These are phyloP conservation scores for Neotropicomus parvogracilis DNA, from an alignment of 1,284 basidiomycete genomes.

Conservation along the genomic window DNA sequence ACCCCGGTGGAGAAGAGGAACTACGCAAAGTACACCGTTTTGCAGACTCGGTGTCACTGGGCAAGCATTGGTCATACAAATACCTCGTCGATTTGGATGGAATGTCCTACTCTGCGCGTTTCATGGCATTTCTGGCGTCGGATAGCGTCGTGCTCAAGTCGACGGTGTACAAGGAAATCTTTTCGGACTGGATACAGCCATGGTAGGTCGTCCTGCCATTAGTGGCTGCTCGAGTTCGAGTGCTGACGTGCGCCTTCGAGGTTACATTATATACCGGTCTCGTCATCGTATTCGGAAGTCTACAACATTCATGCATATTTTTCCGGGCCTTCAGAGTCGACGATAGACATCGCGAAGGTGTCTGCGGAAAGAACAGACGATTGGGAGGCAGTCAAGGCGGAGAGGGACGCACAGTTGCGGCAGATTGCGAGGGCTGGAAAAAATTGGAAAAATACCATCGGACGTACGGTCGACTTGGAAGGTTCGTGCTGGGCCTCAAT, in stretches of 20 bases:
- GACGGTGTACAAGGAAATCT: constrained; percentile 88
- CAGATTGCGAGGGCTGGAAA: constrained; percentile 86
- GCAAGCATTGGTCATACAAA: constrained; percentile 89
- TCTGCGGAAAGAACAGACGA: constrained; percentile 21
- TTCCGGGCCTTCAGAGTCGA: constrained; percentile 70
- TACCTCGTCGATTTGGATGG: constrained; percentile 91
- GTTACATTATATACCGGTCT: constrained; percentile 92
- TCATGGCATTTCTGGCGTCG: constrained; percentile 82
- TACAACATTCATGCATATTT: constrained; percentile 92
- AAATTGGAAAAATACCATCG: constrained; percentile 83
- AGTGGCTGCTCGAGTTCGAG: neutral
- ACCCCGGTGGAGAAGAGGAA: constrained; percentile 78
- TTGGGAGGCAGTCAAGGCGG: constrained; percentile 40
- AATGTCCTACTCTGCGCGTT: constrained; percentile 90
- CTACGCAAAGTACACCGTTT: constrained; percentile 71
- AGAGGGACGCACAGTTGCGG: constrained; percentile 72
- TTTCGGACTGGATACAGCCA: constrained; percentile 78
- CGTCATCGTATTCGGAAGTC: constrained; percentile 81
- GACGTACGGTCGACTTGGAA: constrained; percentile 86
- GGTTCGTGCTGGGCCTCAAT: constrained; percentile 43
- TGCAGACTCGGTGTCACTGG: constrained; percentile 73
- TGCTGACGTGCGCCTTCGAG: constrained; percentile 38
- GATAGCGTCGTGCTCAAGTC: constrained; percentile 89
- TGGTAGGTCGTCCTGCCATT: constrained; percentile 50
- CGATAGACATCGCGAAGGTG: constrained; percentile 51